phyloP scores from a whole-genome alignment of 2,329 filamentous ascomycete species.

The Colletotrichum cereale region DNA sequence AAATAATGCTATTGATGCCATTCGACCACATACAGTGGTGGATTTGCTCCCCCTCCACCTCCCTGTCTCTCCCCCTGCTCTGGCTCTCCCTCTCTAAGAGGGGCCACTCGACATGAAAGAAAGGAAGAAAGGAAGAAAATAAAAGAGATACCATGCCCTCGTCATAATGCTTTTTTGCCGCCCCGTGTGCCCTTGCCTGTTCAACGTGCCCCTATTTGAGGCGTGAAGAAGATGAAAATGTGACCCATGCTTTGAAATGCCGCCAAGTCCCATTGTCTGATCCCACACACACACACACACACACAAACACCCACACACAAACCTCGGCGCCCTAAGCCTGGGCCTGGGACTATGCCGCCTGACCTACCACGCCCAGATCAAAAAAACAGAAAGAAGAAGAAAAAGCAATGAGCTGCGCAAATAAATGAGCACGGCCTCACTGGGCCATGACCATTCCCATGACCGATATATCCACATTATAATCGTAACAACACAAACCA shows the following conservation, averaged over 20 bases:
- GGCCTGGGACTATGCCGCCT: too few species aligned
- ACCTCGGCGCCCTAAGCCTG: background rate
- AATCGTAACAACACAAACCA: conserved; percentile 20
- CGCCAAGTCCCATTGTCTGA: background rate
- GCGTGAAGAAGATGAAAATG: background rate
- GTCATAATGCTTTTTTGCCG: background rate
- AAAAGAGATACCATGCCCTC: background rate
- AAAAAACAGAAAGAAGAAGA: background rate
- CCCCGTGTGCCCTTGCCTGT: background rate
- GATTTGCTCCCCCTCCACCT: too few species aligned
- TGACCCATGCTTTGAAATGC: conserved; percentile 8
- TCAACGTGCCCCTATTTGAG: background rate
- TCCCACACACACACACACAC: background rate
- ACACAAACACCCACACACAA: background rate
- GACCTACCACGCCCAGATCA: background rate
- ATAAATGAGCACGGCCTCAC: conserved; percentile 1
- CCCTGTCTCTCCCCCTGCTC: background rate
- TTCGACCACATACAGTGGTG: background rate
- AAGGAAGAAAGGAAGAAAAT: background rate
- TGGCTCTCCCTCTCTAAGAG: background rate
- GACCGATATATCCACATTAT: conserved; percentile 30
- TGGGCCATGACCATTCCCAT: conserved; percentile 4
- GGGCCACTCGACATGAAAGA: background rate
- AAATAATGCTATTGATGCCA: background rate
- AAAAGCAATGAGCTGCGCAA: background rate